A percentile compares a stretch with the other conserved stretches of the same genome.
These are phyloP conservation scores for Glycyrrhiza uralensis DNA, from an alignment of 306 rosid genomes.

Conservation along the genomic window DNA sequence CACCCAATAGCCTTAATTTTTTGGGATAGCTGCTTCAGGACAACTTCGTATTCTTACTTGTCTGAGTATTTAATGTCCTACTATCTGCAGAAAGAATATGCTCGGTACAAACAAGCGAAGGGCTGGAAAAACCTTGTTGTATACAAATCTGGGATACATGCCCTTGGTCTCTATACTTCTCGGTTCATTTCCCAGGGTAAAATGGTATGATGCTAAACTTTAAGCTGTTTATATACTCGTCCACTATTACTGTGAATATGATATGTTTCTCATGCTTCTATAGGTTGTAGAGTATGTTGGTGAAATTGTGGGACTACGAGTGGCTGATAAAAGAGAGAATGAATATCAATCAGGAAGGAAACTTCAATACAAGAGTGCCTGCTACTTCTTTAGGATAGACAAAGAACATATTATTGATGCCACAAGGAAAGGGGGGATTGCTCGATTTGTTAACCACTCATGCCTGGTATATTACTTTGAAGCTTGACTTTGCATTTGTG, in stretches of 20 bases:
- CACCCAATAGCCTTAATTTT: not conserved
- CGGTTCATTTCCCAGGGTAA: constrained; percentile 58
- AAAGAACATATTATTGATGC: constrained; percentile 73
- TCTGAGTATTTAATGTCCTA: constrained; percentile 6
- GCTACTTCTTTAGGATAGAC: constrained; percentile 77
- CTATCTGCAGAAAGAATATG: constrained; percentile 58
- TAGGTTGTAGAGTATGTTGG: constrained; percentile 80
- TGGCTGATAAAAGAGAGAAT: constrained; percentile 64
- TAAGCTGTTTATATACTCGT: not conserved
- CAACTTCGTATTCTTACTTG: too few species aligned
- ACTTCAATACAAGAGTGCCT: constrained; percentile 70
- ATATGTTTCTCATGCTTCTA: constrained; percentile 18
- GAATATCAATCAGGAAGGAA: constrained; percentile 66
- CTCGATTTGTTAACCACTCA: constrained; percentile 77
- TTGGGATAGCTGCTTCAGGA: constrained; percentile 1
- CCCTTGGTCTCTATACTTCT: constrained; percentile 76
- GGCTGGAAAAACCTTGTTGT: constrained; percentile 64
- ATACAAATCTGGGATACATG: constrained; percentile 79
- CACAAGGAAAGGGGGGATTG: constrained; percentile 71
- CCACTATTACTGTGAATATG: not conserved
- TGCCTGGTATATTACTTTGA: constrained; percentile 52
- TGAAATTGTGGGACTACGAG: constrained; percentile 65
- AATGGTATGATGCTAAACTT: constrained; percentile 49
- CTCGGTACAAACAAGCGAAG: constrained; percentile 51
- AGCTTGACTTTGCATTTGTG: not conserved